Conservation (phyloP, 345 rosid species). For the rapeseed (Brassica napus) region DNA sequence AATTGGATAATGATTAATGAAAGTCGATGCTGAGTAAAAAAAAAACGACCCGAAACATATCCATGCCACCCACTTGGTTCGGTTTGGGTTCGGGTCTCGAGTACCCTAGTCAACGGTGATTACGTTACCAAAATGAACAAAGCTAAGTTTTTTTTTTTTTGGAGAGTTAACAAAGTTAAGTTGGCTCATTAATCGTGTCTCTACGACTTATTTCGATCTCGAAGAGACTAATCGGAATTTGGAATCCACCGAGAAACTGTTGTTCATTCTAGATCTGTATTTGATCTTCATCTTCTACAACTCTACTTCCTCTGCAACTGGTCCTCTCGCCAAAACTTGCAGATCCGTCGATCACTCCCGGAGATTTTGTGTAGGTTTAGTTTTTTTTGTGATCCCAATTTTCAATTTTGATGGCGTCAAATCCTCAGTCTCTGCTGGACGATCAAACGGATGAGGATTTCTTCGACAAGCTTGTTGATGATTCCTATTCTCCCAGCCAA, state of each 20-base stretch:
- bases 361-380: conserved; percentile 31
- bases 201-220: neutral
- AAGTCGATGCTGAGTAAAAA: too few species aligned
- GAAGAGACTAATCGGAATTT: conserved; percentile 30
- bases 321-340: conserved; percentile 17
- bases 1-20: too few species aligned
- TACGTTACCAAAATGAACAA: too few species aligned
- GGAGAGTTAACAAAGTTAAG: neutral
- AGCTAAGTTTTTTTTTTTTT: too few species aligned
- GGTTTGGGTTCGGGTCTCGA: too few species aligned
- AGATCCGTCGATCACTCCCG: conserved; percentile 24
- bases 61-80: too few species aligned
- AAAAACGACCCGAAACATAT: too few species aligned
- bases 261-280: conserved; percentile 17
- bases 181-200: neutral
- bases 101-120: too few species aligned
- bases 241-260: conserved; percentile 22
- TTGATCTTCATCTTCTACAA: conserved; percentile 8
- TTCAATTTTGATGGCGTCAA: conserved; percentile 63
- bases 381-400: conserved; percentile 8
- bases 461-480: conserved; percentile 90
- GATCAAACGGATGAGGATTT: conserved; percentile 99
- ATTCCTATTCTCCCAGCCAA: conserved; percentile 41
- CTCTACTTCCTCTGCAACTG: conserved; percentile 12
- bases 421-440: conserved; percentile 77